Percentiles rank a stretch among this genome's conserved stretches.
Conservation (phyloP, 192 early-diverging fungal species). For the Backusella australiensis region DNA sequence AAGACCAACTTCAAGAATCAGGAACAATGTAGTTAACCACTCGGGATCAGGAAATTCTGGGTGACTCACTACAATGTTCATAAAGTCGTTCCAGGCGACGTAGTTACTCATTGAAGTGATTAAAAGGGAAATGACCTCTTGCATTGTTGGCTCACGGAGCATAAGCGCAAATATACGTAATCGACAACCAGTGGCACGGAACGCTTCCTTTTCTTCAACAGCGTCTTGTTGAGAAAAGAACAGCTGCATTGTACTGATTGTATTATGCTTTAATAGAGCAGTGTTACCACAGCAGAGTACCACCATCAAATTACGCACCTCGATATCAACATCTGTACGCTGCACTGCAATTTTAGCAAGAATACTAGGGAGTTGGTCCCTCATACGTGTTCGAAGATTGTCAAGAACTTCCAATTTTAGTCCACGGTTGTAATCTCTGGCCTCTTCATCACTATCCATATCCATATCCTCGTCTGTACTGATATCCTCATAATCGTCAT, state of each 20-base stretch:
- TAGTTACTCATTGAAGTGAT: slow-evolving; percentile 3
- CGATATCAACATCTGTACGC: slow-evolving; percentile 61
- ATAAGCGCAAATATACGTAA: slow-evolving; percentile 37
- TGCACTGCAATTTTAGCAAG: slow-evolving; percentile 47
- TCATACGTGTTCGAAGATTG: slow-evolving; percentile 23
- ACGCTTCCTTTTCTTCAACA: neutral
- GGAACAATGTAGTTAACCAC: slow-evolving; percentile 60
- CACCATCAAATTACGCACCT: slow-evolving; percentile 61
- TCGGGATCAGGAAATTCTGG: slow-evolving; percentile 25
- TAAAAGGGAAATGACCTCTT: slow-evolving; percentile 37
- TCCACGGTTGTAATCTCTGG: neutral
- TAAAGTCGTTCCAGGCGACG: neutral
- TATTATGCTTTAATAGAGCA: neutral
- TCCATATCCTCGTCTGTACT: slow-evolving; percentile 16
- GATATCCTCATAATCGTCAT: slow-evolving; percentile 21
- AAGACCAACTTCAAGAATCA: slow-evolving; percentile 65
- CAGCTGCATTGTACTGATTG: neutral
- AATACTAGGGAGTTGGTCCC: slow-evolving; percentile 40
- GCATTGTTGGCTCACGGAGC: slow-evolving; percentile 54
- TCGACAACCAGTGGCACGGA: neutral
- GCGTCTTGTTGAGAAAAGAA: neutral
- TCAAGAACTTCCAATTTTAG: slow-evolving; percentile 16
- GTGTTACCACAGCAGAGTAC: slow-evolving; percentile 35
- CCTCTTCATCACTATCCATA: neutral
- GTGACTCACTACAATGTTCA: neutral